These are phyloP conservation scores for Tricholoma flavovirens DNA, from an alignment of 768 basidiomycete genomes.

Conservation along the genomic window DNA sequence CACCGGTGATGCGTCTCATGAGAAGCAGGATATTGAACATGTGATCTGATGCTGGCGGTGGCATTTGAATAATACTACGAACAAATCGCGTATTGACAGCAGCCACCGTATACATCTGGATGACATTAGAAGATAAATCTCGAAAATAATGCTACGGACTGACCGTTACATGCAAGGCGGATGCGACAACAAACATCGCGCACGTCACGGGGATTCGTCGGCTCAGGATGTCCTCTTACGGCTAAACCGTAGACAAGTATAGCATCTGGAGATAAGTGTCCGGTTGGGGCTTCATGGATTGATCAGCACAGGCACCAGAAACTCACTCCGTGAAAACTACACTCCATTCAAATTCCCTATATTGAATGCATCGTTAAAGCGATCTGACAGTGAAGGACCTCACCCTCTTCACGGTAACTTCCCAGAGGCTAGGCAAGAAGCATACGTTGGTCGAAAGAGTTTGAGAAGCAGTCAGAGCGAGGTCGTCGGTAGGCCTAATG, in stretches of 20 bases:
- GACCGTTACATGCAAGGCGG: neutral
- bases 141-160: neutral
- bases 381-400: conserved; percentile 1
- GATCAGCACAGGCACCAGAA: neutral
- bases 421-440: conserved; percentile 32
- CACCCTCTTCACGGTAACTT: conserved; percentile 24
- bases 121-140: neutral
- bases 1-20: neutral
- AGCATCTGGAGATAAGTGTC: conserved; percentile 9
- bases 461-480: neutral
- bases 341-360: conserved; percentile 15
- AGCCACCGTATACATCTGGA: neutral
- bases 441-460: conserved; percentile 45
- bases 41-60: neutral
- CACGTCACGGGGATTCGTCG: neutral
- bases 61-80: conserved; percentile 12
- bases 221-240: conserved; percentile 43
- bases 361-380: conserved; percentile 3
- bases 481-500: conserved; percentile 26
- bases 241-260: conserved; percentile 62
- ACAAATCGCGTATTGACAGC: neutral
- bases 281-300: neutral
- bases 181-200: no score
- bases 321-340: conserved; percentile 18
- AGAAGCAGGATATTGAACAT: neutral